Base-by-base conservation (phyloP, 176 grass and related monocot species). In the Oryza nivara region DNA sequence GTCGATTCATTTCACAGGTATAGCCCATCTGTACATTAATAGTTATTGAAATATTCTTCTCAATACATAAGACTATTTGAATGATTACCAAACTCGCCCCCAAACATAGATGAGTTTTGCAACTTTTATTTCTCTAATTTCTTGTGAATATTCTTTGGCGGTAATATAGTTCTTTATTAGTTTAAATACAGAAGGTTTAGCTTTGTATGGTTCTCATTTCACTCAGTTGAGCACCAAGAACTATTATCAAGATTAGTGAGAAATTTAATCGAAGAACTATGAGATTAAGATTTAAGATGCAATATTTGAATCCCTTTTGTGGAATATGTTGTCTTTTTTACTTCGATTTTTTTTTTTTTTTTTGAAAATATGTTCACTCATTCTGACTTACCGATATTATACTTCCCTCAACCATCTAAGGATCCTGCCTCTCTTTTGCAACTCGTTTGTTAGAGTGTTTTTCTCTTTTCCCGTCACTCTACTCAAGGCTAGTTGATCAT, bases 1-100 rank as follows among this genome's bases (percentile, higher is more conserved):
- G 32, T 95, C 26, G 93, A 93, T 85, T 93, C 88, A 68, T 95
- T 98, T 83, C 93, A 95, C 89, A 98, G 91, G 96, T 98, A 90
- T 43, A 77, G 4, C 68, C 72, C 87, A 28, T 82, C 76, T 80
- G 44, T 83, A 76, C 34, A 80, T 79, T 82, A 72, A 23, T 67
- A 15, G 23, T 60, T 84, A 48, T 58, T 64, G 43, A 9, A 54
- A 81, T 74, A 36, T 60, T 64, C 13, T 36, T 1, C 67, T 12
- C 11, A n/a, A 38, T 64, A 16, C 68, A 23, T 66, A 66, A 75
- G 41, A 51, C 67, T 45, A 49, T 65, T 76, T 40, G 9, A 61
- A 79, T 69, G 28, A 76, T 80, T 36, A 66, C 9, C 11, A 49
- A 51, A 69, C 36, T 83, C 8, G 46, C 20, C 48, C 48, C 4